These are phyloP conservation scores for Euphorbia pulcherrima DNA, from an alignment of 345 rosid genomes.

Conservation along the genomic window DNA sequence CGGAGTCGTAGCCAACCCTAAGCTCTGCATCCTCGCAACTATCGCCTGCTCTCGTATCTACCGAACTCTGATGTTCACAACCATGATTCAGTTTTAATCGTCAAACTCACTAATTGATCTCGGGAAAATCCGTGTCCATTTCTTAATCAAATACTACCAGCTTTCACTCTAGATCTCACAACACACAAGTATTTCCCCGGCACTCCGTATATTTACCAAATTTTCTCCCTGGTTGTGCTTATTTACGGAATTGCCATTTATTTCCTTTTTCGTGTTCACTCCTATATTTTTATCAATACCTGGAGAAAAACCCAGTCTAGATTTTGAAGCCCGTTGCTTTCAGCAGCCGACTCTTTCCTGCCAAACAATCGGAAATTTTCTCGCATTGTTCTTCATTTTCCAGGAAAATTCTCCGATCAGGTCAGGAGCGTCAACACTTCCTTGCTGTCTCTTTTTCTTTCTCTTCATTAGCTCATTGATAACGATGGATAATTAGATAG, in stretches of 20 bases:
- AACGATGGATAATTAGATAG: background rate
- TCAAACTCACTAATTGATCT: background rate
- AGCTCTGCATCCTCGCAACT: too few relatives aligned
- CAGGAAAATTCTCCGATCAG: conserved; percentile 36
- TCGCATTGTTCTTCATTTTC: conserved; percentile 34
- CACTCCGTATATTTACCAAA: background rate
- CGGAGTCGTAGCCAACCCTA: too few relatives aligned
- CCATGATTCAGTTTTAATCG: background rate
- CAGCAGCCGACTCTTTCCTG: conserved; percentile 7
- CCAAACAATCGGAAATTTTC: background rate
- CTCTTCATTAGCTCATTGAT: background rate
- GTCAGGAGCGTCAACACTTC: conserved; percentile 3
- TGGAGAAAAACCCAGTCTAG: background rate
- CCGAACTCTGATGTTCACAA: background rate
- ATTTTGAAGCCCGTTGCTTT: conserved; percentile 15
- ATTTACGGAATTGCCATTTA: conserved; percentile 8
- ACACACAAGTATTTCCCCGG: background rate
- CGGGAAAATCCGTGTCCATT: background rate
- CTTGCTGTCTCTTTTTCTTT: background rate
- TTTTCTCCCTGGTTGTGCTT: background rate
- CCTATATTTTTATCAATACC: too few relatives aligned
- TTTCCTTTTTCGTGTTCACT: background rate
- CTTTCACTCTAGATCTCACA: background rate
- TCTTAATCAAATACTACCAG: background rate
- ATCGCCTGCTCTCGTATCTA: background rate